phyloP scores from a whole-genome alignment of 2,329 filamentous ascomycete genomes.

The Fusarium abutilonis region DNA sequence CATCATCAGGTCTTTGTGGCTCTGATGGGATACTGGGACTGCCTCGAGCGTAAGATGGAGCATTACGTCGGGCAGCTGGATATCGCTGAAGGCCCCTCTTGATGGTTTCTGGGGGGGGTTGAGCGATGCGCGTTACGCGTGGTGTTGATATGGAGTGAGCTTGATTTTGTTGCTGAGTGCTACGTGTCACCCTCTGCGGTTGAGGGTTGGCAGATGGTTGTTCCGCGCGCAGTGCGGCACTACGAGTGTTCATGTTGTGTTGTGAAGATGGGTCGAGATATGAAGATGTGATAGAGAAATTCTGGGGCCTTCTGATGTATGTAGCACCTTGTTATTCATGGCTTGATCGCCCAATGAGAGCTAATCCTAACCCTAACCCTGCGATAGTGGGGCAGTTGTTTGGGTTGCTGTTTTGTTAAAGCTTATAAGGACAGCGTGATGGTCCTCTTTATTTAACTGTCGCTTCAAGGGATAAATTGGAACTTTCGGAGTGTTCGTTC shows the following conservation, averaged over 20 bases:
- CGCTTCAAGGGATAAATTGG: too few relatives aligned
- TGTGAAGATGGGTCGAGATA: background rate
- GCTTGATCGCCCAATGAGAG: constrained; percentile 14
- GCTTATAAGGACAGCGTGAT: background rate
- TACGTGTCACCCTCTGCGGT: constrained; percentile 29
- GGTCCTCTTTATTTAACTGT: too few relatives aligned
- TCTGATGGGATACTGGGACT: constrained; percentile 32
- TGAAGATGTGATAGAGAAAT: background rate
- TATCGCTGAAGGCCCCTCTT: constrained; percentile 20
- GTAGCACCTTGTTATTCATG: constrained; percentile 11
- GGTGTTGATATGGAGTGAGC: background rate
- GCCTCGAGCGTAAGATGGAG: constrained; percentile 30
- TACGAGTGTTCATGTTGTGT: constrained; percentile 35
- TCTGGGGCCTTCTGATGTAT: background rate
- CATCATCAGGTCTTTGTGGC: constrained; percentile 38
- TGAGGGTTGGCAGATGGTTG: constrained; percentile 11
- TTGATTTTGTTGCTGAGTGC: constrained; percentile 20
- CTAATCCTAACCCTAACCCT: constrained; percentile 39
- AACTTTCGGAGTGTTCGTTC: too few relatives aligned
- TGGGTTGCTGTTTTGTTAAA: background rate
- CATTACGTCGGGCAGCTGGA: constrained; percentile 39
- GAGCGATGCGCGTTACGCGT: constrained; percentile 1
- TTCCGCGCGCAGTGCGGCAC: constrained; percentile 23
- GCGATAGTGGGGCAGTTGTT: constrained; percentile 13
- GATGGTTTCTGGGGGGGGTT: background rate